Evolutionary conservation across 1,284 basidiomycete species (phyloP), one percentile per base, ranked within the genome.

Genomic region (Trametes versicolor): DNA sequence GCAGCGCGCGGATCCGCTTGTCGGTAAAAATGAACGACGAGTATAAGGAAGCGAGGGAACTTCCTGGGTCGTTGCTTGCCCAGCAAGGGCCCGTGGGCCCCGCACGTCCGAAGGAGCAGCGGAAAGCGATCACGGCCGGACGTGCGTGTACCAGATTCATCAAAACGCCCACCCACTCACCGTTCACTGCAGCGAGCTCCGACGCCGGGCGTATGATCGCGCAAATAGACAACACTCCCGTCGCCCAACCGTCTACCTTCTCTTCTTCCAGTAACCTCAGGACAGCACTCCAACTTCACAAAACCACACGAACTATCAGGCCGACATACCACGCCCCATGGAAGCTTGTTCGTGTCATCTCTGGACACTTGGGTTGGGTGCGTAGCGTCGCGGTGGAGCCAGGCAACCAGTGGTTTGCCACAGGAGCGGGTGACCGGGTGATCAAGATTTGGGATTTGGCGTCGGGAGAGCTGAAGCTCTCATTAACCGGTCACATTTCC

Each of bases 361-460:
- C 96, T 1, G 97, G 97, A 0, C 97, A 99, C 78, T 81, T 99
- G 69, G 97, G 98, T 9, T 99, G 98, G 98, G 97, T 99, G n/a
- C 88, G 97, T 62, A 93, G 92, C 71, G 91, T 95, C 19, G 95
- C 97, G 1, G 96, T 99, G 49, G 97, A 99, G 77, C 97, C 97
- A 19, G 96, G 95, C 32, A 99, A 99, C 82, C 85, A 97, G 77
- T 99, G 97, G 97, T 99, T 99, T 70, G 97, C 95, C 0, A 97
- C 96, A 0, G 97, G 97, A 64, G 97, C 97, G 0, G 98, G 98
- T 8, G 97, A 99, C 79, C 89, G 97, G 37, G 96, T 99, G 53
- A 95, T 99, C 79, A 99, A 99, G 83, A 96, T 99, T n/a, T 99
- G 97, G 97, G 97, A 99, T 77, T 78, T 99, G 70, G 98, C 98